These are phyloP conservation scores for Tulasnella sp. DNA, from an alignment of 768 basidiomycete species.

Conservation along the genomic window DNA sequence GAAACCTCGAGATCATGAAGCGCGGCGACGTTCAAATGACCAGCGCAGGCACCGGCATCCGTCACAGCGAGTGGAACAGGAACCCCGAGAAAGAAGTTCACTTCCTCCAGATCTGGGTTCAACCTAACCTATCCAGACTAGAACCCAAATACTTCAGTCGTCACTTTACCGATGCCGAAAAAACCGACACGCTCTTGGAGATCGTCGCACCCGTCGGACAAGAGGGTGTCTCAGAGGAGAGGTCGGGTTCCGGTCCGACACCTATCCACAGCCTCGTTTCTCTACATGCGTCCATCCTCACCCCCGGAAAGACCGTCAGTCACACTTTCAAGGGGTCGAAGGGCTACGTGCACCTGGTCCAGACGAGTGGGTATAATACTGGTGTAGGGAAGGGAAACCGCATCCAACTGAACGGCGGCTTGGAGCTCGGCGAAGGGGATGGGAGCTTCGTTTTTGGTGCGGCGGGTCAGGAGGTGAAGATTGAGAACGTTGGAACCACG, in stretches of 20 bases:
- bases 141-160: conserved; percentile 76
- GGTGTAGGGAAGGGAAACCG: conserved; percentile 38
- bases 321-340: conserved; percentile 44
- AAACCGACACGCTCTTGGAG: conserved; percentile 56
- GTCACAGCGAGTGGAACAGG: conserved; percentile 58
- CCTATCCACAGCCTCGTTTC: conserved; percentile 62
- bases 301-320: conserved; percentile 40
- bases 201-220: conserved; percentile 66
- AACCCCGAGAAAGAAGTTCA: conserved; percentile 34
- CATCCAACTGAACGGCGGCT: conserved; percentile 12
- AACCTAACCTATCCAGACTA: conserved; percentile 39
- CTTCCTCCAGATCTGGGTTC: conserved; percentile 62
- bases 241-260: conserved; percentile 68
- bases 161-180: conserved; percentile 73
- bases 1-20: conserved; percentile 78
- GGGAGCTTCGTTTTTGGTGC: conserved; percentile 13
- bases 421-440: conserved; percentile 17
- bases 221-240: conserved; percentile 43
- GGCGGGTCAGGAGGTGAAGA: conserved; percentile 13
- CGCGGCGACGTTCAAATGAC: conserved; percentile 88
- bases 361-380: conserved; percentile 70
- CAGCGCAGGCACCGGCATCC: conserved; percentile 83
- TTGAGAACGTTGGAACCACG: conserved; percentile 15
- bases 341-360: conserved; percentile 77
- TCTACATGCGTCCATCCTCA: conserved; percentile 64